A percentile compares a stretch with the other conserved stretches of the same genome.
Evolutionary conservation across 192 early-diverging fungal species (phyloP).

Genomic region (Helicostylum pulchrum): DNA sequence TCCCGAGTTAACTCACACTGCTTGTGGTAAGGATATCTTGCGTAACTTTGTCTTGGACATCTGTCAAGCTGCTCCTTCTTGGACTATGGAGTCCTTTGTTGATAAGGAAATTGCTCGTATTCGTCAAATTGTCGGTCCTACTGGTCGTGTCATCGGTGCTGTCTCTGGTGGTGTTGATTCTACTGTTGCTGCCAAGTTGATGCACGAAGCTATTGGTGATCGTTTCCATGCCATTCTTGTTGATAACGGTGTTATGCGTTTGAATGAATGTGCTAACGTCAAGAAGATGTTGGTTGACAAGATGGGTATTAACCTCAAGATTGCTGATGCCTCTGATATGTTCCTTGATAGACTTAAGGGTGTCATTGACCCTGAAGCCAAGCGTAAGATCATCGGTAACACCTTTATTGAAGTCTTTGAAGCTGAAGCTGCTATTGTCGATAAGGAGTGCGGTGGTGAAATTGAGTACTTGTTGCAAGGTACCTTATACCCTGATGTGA

Average conservation of each 20-base stretch:
- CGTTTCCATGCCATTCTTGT: conserved; percentile 98
- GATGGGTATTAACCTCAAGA: conserved; percentile 93
- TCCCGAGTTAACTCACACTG: conserved; percentile 98
- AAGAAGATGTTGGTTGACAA: conserved; percentile 83
- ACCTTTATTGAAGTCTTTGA: conserved; percentile 99
- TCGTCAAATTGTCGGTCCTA: conserved; percentile 83
- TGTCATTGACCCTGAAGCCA: conserved; percentile 92
- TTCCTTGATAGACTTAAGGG: conserved; percentile 87
- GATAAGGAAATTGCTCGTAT: conserved; percentile 98
- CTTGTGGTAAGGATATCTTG: conserved; percentile 75
- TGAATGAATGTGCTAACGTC: conserved; percentile 88
- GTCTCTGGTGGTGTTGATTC: conserved; percentile 97
- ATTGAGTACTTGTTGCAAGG: conserved; percentile 97
- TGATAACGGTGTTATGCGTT: conserved; percentile 98
- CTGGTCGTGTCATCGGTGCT: conserved; percentile 92
- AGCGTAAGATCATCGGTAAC: conserved; percentile 99
- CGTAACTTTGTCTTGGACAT: conserved; percentile 93
- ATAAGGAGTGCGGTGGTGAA: conserved; percentile 75
- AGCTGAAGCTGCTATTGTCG: conserved; percentile 85
- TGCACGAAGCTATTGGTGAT: conserved; percentile 96
- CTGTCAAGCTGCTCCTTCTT: conserved; percentile 78
- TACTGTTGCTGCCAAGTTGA: conserved; percentile 93
- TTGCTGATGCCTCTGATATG: conserved; percentile 82
- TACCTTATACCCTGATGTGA: conserved; percentile 98
- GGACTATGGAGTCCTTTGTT: conserved; percentile 98